Conservation (phyloP, 768 basidiomycete species). For the Termitomyces titanicus region DNA sequence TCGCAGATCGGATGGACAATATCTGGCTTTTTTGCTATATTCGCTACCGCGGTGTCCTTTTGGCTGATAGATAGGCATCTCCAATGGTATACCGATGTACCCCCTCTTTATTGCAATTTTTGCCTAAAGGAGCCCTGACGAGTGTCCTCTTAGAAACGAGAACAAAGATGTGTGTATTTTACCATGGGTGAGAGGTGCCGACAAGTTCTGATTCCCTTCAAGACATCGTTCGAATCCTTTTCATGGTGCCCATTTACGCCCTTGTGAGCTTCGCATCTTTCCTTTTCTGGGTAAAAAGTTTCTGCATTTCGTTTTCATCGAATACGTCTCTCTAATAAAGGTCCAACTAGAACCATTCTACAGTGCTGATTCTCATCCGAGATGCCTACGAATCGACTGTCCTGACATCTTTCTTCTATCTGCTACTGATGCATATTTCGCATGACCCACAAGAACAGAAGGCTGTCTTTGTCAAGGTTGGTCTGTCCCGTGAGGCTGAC, state of each 20-base stretch:
- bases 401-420: conserved; percentile 74
- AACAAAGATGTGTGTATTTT: conserved; percentile 55
- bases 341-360: conserved; percentile 52
- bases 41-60: conserved; percentile 54
- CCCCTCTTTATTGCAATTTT: conserved; percentile 15
- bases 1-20: conserved; percentile 67
- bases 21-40: conserved; percentile 52
- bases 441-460: conserved; percentile 59
- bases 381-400: conserved; percentile 78
- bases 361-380: conserved; percentile 63
- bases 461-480: conserved; percentile 52
- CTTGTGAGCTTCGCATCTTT: conserved; percentile 65
- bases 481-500: conserved; percentile 57
- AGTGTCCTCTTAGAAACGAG: conserved; percentile 46
- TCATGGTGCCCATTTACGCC: conserved; percentile 79
- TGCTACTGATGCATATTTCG: conserved; percentile 68
- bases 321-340: not conserved
- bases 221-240: conserved; percentile 73
- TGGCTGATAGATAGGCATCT: conserved; percentile 79
- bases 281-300: conserved; percentile 56
- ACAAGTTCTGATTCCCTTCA: not conserved
- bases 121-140: not conserved
- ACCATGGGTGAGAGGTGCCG: not conserved
- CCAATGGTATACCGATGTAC: conserved; percentile 66
- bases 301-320: not conserved